Percentiles rank a stretch among this genome's conserved stretches.
Evolutionary conservation across 2,329 filamentous ascomycete genomes (phyloP).

Genomic region (Paracoccidioides lutzii): DNA sequence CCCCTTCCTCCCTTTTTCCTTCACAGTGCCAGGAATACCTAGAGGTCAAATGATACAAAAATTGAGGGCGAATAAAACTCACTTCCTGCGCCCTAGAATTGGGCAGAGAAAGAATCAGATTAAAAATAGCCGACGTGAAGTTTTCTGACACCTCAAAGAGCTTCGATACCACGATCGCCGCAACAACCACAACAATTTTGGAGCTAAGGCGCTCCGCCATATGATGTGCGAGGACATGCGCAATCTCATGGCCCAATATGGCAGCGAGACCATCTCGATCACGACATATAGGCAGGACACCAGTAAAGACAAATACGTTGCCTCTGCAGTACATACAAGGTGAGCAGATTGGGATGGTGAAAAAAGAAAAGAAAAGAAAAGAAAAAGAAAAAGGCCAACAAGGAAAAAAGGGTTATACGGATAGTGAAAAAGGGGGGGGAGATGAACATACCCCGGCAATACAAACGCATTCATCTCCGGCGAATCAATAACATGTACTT

Average conservation of each 20-base stretch:
- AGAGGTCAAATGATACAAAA: background rate
- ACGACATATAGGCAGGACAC: conserved; percentile 44
- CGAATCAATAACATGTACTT: conserved; percentile 44
- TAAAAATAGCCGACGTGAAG: conserved; percentile 29
- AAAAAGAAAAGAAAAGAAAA: background rate
- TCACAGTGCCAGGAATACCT: too few species aligned
- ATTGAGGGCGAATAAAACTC: conserved; percentile 4
- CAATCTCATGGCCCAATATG: conserved; percentile 51
- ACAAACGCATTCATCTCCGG: conserved; percentile 48
- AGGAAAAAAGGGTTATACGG: too few species aligned
- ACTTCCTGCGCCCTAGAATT: conserved; percentile 46
- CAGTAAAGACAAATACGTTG: conserved; percentile 53
- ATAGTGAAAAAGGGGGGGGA: background rate
- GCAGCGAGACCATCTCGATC: conserved; percentile 48
- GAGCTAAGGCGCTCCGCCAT: conserved; percentile 42
- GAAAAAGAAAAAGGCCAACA: background rate
- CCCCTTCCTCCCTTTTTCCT: background rate
- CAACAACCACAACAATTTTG: conserved; percentile 21
- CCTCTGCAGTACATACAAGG: conserved; percentile 26
- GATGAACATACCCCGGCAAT: conserved; percentile 39
- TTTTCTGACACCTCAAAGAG: conserved; percentile 31
- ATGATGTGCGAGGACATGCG: conserved; percentile 48
- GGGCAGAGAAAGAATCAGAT: conserved; percentile 41
- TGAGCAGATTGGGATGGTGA: too few species aligned
- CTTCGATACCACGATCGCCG: conserved; percentile 17